phyloP scores from a whole-genome alignment of 139 green algal species.

The Micromonas commoda region DNA sequence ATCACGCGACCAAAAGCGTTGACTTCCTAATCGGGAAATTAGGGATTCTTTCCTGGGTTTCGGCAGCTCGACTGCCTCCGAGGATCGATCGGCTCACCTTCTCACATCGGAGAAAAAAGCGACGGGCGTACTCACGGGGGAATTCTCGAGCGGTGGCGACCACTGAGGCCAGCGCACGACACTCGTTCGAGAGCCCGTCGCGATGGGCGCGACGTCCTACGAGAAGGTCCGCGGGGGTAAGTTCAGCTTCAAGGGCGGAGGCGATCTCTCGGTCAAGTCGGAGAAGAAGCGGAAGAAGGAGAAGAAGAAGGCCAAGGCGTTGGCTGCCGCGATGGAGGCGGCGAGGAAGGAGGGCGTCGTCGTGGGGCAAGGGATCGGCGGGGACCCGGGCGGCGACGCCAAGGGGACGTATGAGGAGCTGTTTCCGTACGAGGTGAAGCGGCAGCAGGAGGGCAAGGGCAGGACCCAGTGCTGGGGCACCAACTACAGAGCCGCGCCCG shows the following conservation, averaged over 20 bases:
- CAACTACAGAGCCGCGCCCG: slow-evolving; percentile 14
- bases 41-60: too few species aligned
- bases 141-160: too few species aligned
- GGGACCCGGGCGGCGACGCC: neutral
- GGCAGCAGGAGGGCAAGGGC: neutral
- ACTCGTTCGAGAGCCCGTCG: too few species aligned
- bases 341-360: neutral
- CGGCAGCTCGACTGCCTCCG: too few species aligned
- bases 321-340: neutral
- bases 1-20: too few species aligned
- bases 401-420: neutral
- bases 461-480: neutral
- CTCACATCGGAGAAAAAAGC: too few species aligned
- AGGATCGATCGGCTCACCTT: too few species aligned
- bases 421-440: slow-evolving; percentile 5
- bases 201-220: neutral
- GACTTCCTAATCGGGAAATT: too few species aligned
- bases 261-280: neutral
- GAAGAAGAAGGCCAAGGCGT: neutral
- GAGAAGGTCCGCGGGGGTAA: neutral
- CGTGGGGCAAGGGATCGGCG: neutral
- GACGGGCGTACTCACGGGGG: too few species aligned
- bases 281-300: neutral
- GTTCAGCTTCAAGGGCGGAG: neutral
- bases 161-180: too few species aligned